These are phyloP conservation scores for Mycena epipterygia DNA, from an alignment of 768 basidiomycete species.

Conservation along the genomic window DNA sequence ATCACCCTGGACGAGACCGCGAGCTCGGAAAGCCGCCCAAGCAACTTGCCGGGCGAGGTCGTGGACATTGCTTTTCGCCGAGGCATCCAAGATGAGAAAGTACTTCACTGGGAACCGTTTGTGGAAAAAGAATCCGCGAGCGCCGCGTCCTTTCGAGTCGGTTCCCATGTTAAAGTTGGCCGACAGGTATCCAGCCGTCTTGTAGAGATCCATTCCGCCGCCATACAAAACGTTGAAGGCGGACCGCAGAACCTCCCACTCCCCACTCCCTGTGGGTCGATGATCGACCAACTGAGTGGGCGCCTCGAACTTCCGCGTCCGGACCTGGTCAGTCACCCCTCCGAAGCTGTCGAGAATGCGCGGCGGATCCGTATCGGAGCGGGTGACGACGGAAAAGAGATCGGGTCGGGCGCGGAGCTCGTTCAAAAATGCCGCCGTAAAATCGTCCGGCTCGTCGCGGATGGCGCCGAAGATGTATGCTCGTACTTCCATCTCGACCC, in stretches of 20 bases:
- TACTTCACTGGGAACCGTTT: slow-evolving; percentile 49
- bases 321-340: slow-evolving; percentile 31
- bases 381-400: slow-evolving; percentile 46
- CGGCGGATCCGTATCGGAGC: slow-evolving; percentile 43
- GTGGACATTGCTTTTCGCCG: slow-evolving; percentile 28
- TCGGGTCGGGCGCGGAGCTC: slow-evolving; percentile 47
- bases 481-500: slow-evolving; percentile 43
- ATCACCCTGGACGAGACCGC: slow-evolving; percentile 40
- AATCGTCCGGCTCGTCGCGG: slow-evolving; percentile 42
- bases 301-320: slow-evolving; percentile 38
- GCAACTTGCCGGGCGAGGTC: slow-evolving; percentile 39
- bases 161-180: slow-evolving; percentile 26
- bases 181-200: slow-evolving; percentile 1
- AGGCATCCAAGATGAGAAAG: slow-evolving; percentile 44
- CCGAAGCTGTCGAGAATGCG: slow-evolving; percentile 43
- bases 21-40: slow-evolving; percentile 48
- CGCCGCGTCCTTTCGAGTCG: background rate
- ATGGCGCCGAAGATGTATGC: slow-evolving; percentile 49
- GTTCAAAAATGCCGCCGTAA: slow-evolving; percentile 42
- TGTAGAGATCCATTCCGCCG: background rate
- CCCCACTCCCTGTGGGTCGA: background rate
- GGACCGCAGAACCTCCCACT: slow-evolving; percentile 34
- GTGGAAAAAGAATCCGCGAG: slow-evolving; percentile 44
- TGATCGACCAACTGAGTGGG: slow-evolving; percentile 19
- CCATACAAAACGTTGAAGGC: slow-evolving; percentile 42